Conservation (phyloP, 805 yeast species). For the Metschnikowia amazonensis region DNA sequence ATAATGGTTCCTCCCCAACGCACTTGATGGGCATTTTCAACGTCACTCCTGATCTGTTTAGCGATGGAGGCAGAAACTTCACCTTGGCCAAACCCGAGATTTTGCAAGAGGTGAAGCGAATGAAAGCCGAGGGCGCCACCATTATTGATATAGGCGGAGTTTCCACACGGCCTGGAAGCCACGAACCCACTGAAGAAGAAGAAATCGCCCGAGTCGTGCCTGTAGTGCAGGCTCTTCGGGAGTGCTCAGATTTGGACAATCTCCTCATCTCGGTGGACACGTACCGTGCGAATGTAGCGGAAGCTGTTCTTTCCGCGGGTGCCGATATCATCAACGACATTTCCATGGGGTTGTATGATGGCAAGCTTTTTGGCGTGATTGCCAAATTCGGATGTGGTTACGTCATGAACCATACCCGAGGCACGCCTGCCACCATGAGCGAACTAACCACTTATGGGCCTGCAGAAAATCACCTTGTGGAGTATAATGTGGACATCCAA, state of each 20-base stretch:
- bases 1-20: slow-evolving; percentile 48
- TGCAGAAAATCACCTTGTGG: slow-evolving; percentile 34
- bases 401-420: slow-evolving; percentile 80
- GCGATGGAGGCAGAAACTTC: slow-evolving; percentile 68
- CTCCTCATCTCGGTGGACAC: slow-evolving; percentile 83
- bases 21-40: slow-evolving; percentile 84
- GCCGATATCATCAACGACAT: slow-evolving; percentile 93
- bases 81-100: slow-evolving; percentile 36
- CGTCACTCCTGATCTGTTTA: slow-evolving; percentile 91
- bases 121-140: slow-evolving; percentile 59
- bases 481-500: slow-evolving; percentile 25
- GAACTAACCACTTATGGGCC: slow-evolving; percentile 51
- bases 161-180: slow-evolving; percentile 85
- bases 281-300: slow-evolving; percentile 73
- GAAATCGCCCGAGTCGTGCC: slow-evolving; percentile 73
- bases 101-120: slow-evolving; percentile 42
- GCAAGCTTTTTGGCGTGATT: slow-evolving; percentile 60
- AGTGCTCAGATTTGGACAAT: slow-evolving; percentile 32
- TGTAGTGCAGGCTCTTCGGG: slow-evolving; percentile 58
- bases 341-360: slow-evolving; percentile 73
- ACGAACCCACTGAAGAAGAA: slow-evolving; percentile 55
- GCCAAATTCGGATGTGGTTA: slow-evolving; percentile 71
- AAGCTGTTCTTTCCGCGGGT: slow-evolving; percentile 63
- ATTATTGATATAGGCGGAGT: slow-evolving; percentile 91
- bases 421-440: slow-evolving; percentile 72